These are phyloP conservation scores for Evernia prunastri DNA, from an alignment of 495 filamentous ascomycete species.

Conservation along the genomic window DNA sequence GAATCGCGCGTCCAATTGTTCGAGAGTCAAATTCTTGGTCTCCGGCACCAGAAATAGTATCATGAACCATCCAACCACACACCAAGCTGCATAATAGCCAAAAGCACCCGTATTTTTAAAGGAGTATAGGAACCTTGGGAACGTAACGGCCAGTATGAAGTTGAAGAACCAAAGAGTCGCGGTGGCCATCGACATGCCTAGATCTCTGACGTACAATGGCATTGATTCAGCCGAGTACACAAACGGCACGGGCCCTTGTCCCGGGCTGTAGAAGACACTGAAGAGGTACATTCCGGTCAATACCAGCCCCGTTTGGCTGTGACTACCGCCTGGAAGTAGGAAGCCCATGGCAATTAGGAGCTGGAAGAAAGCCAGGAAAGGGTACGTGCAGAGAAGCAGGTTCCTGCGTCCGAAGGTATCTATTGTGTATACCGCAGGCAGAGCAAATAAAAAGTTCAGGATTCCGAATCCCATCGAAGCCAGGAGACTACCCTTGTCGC, in stretches of 20 bases:
- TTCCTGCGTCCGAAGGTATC: slow-evolving; percentile 58
- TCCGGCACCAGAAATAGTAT: slow-evolving; percentile 52
- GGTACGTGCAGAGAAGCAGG: slow-evolving; percentile 59
- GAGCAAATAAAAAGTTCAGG: slow-evolving; percentile 58
- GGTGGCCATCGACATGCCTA: slow-evolving; percentile 32
- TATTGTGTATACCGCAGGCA: slow-evolving; percentile 63
- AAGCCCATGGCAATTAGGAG: slow-evolving; percentile 54
- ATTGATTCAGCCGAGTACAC: slow-evolving; percentile 54
- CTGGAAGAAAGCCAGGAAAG: slow-evolving; percentile 52
- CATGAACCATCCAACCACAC: slow-evolving; percentile 49
- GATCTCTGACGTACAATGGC: slow-evolving; percentile 54
- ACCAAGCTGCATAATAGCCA: slow-evolving; percentile 57
- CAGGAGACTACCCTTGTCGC: slow-evolving; percentile 41
- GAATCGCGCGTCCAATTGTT: slow-evolving; percentile 39
- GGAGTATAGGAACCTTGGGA: slow-evolving; percentile 42
- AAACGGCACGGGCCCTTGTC: slow-evolving; percentile 38
- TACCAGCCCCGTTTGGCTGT: slow-evolving; percentile 40
- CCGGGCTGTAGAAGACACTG: slow-evolving; percentile 49
- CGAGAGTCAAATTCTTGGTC: slow-evolving; percentile 51
- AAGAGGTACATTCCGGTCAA: slow-evolving; percentile 43
- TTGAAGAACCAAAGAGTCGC: slow-evolving; percentile 42
- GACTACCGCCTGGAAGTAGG: slow-evolving; percentile 37
- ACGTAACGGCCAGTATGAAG: slow-evolving; percentile 53
- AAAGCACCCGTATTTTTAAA: slow-evolving; percentile 53
- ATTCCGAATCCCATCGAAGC: slow-evolving; percentile 55